phyloP scores from a whole-genome alignment of 2,329 filamentous ascomycete species.

The Celoporthe dispersa region DNA sequence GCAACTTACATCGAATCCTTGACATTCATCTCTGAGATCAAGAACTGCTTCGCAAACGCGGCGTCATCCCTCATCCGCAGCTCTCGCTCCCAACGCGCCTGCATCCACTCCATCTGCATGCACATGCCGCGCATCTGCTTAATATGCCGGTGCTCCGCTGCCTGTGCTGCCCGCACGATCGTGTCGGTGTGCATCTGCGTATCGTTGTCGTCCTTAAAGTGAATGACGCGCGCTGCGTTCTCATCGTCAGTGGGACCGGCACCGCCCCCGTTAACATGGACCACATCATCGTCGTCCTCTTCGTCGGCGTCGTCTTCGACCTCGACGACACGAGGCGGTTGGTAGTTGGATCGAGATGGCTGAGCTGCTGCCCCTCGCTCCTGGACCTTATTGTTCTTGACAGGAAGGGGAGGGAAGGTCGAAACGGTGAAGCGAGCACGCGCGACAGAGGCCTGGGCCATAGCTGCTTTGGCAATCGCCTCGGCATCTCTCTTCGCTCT shows the following conservation, averaged over 20 bases:
- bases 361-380: constrained; percentile 10
- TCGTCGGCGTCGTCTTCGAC: constrained; percentile 36
- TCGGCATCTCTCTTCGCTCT: constrained; percentile 44
- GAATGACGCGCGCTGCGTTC: constrained; percentile 29
- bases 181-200: constrained; percentile 60
- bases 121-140: constrained; percentile 81
- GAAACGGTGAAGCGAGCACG: constrained; percentile 28
- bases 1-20: constrained; percentile 55
- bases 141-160: constrained; percentile 70
- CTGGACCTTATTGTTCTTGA: constrained; percentile 20
- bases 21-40: constrained; percentile 78
- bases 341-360: constrained; percentile 20
- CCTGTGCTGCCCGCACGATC: constrained; percentile 61
- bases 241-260: constrained; percentile 19
- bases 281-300: constrained; percentile 25
- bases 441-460: constrained; percentile 30
- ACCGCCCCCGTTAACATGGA: constrained; percentile 3
- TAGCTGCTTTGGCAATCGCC: constrained; percentile 36
- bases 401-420: constrained; percentile 13
- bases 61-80: constrained; percentile 78
- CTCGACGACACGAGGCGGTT: constrained; percentile 34
- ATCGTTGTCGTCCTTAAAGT: constrained; percentile 36
- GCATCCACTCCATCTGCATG: constrained; percentile 90
- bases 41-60: constrained; percentile 84
- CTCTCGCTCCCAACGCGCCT: constrained; percentile 80